phyloP scores from a whole-genome alignment of 2,329 filamentous ascomycete species.

The Botryotinia narcissicola region DNA sequence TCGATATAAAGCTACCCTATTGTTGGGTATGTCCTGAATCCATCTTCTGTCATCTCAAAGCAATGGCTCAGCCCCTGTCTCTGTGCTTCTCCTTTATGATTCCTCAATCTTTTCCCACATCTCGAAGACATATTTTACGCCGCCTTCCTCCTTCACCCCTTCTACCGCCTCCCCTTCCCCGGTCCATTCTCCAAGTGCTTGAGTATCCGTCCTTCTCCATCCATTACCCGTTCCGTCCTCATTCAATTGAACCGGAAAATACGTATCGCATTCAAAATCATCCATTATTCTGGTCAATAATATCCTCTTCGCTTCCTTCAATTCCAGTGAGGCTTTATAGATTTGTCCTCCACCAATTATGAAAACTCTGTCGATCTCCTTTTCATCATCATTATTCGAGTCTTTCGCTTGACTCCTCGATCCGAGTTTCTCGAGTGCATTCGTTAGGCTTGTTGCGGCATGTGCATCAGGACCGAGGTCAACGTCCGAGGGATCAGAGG shows the following conservation, averaged over 20 bases:
- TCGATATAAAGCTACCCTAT: background rate
- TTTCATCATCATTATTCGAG: background rate
- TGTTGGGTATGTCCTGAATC: background rate
- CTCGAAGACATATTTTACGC: constrained; percentile 66
- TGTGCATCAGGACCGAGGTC: background rate
- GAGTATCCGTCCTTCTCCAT: constrained; percentile 55
- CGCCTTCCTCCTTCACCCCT: constrained; percentile 60
- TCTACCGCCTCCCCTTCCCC: constrained; percentile 58
- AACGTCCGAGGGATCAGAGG: background rate
- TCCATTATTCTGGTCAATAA: constrained; percentile 66
- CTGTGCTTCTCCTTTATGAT: background rate
- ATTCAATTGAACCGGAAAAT: constrained; percentile 61
- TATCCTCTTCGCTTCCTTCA: constrained; percentile 58
- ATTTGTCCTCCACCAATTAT: constrained; percentile 90
- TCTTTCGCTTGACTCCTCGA: constrained; percentile 2
- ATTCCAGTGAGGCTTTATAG: constrained; percentile 67
- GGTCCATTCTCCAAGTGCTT: constrained; percentile 59
- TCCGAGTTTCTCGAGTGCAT: background rate
- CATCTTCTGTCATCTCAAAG: background rate
- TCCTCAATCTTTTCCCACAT: constrained; percentile 61
- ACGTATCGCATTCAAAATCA: constrained; percentile 75
- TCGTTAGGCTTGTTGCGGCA: background rate
- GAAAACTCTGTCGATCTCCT: constrained; percentile 47
- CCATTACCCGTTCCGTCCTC: constrained; percentile 37
- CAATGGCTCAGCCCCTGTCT: no score